These are phyloP conservation scores for Mycosphaerella arachidis DNA, from an alignment of 2,329 filamentous ascomycete species.

Conservation along the genomic window DNA sequence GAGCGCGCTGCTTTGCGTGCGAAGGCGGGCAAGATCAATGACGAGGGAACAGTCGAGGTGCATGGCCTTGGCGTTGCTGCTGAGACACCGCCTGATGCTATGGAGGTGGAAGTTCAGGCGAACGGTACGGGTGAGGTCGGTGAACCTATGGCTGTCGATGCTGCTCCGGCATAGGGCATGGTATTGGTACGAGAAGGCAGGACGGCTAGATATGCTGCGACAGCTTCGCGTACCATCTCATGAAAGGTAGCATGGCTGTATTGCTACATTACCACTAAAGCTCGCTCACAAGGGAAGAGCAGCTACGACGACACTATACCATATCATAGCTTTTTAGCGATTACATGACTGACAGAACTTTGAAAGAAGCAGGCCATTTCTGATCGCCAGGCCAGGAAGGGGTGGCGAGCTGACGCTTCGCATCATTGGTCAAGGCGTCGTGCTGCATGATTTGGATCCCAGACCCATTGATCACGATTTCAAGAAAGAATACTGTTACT, in stretches of 20 bases:
- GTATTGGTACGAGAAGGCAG: too few species aligned
- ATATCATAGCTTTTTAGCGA: background rate
- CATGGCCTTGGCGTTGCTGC: constrained; percentile 13
- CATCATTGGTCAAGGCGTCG: too few species aligned
- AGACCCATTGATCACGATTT: too few species aligned
- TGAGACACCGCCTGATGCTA: background rate
- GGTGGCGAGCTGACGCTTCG: too few species aligned
- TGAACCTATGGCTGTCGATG: constrained; percentile 9
- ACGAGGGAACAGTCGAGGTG: constrained; percentile 18
- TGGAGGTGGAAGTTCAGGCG: background rate
- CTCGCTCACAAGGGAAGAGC: background rate
- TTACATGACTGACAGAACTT: background rate
- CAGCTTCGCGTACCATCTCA: background rate
- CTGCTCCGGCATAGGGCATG: background rate
- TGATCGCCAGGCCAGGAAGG: too few species aligned
- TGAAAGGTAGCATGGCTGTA: background rate
- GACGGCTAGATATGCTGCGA: background rate
- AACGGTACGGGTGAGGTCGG: background rate
- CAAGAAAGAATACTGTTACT: too few species aligned
- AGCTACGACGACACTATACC: background rate
- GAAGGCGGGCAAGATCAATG: constrained; percentile 11
- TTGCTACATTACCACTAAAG: background rate
- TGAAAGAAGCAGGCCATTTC: background rate
- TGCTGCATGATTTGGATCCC: too few species aligned
- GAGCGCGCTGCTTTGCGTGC: constrained; percentile 38